A percentile compares a stretch with the other conserved stretches of the same genome.
Conservation (phyloP, 345 rosid genomes). For the Pistacia atlantica region DNA sequence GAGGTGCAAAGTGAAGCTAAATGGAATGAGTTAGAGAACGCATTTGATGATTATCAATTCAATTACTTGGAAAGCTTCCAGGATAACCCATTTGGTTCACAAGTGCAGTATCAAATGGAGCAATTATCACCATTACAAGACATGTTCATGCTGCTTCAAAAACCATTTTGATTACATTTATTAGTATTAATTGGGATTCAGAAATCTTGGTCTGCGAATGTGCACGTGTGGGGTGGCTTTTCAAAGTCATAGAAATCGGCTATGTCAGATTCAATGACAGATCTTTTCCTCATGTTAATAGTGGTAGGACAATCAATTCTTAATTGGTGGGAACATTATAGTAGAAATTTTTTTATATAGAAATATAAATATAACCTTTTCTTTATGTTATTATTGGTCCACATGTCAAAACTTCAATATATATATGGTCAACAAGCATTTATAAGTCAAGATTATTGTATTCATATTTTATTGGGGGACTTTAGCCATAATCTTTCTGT, state of each 20-base stretch:
- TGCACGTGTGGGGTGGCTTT: neutral
- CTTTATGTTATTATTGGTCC: too few species aligned
- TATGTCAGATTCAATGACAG: neutral
- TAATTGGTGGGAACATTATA: constrained; percentile 1
- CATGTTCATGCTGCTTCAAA: constrained; percentile 30
- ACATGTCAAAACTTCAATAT: too few species aligned
- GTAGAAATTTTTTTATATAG: neutral
- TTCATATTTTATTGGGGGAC: too few species aligned
- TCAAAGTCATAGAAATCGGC: neutral
- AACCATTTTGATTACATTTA: constrained; percentile 20
- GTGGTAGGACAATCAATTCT: constrained; percentile 24
- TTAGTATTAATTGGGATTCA: too few species aligned
- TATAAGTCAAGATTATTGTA: too few species aligned
- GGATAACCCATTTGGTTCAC: constrained; percentile 55
- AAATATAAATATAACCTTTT: too few species aligned
- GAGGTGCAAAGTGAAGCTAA: constrained; percentile 64
- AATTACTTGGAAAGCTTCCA: constrained; percentile 37
- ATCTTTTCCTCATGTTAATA: constrained; percentile 4
- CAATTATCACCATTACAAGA: constrained; percentile 42
- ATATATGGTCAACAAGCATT: too few species aligned
- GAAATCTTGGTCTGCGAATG: too few species aligned
- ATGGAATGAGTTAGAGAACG: constrained; percentile 36
- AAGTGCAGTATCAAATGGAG: constrained; percentile 43
- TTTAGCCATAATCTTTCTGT: neutral
- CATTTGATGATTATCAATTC: constrained; percentile 41